Conservation (phyloP, 1,139 yeast species). For the Saccharomyces uvarum region DNA sequence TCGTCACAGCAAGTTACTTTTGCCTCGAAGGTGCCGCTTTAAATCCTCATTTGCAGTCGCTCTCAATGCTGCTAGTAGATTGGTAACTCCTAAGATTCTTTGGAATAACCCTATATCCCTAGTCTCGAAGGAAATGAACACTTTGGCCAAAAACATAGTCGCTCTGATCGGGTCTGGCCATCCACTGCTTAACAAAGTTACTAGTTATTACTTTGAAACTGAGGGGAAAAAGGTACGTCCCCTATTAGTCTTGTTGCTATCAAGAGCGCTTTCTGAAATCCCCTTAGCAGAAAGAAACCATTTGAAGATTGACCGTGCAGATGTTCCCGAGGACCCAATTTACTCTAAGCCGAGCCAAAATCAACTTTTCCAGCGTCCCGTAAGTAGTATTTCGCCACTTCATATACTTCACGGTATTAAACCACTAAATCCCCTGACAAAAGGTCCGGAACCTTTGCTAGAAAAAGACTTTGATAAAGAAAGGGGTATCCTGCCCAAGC, state of each 20-base stretch:
- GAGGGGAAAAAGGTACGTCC: constrained; percentile 97
- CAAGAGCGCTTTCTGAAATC: constrained; percentile 73
- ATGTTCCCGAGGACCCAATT: constrained; percentile 57
- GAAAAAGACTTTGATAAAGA: constrained; percentile 42
- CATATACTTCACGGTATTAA: constrained; percentile 81
- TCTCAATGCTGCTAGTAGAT: constrained; percentile 65
- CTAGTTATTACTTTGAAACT: constrained; percentile 88
- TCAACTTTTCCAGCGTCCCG: constrained; percentile 29
- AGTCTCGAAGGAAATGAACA: constrained; percentile 93
- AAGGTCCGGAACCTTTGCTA: constrained; percentile 70
- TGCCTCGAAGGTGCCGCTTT: constrained; percentile 7
- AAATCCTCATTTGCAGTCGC: constrained; percentile 51
- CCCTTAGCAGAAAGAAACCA: constrained; percentile 65
- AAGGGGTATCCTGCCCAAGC: constrained; percentile 81
- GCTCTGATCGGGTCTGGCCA: constrained; percentile 84
- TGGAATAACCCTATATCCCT: constrained; percentile 76
- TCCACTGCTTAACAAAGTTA: constrained; percentile 82
- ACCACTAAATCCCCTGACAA: constrained; percentile 80
- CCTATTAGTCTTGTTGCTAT: constrained; percentile 68
- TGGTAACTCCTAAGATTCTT: constrained; percentile 63
- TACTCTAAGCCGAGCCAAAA: constrained; percentile 29
- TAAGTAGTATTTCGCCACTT: constrained; percentile 62
- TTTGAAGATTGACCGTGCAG: constrained; percentile 50
- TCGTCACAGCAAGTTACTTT: neutral
- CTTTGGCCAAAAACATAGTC: constrained; percentile 80